These are phyloP conservation scores for Candida odintsovae DNA, from an alignment of 805 yeast species.

Conservation along the genomic window DNA sequence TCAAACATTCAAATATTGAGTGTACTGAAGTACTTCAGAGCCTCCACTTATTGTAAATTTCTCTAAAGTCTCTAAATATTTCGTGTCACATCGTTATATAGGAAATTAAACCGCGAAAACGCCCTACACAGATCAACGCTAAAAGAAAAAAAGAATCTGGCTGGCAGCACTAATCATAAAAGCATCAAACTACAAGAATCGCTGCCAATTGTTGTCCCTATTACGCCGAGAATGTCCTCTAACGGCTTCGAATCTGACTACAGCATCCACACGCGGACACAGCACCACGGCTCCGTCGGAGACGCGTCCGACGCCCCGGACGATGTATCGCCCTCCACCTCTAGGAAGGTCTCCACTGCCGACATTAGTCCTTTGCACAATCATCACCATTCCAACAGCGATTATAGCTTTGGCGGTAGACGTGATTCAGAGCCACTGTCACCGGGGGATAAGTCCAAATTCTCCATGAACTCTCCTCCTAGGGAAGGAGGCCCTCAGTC, in stretches of 20 bases:
- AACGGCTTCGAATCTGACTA: conserved; percentile 9
- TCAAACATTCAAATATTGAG: no score
- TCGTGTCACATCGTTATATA: no score
- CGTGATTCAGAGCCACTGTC: not conserved
- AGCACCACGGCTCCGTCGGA: not conserved
- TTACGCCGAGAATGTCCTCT: conserved; percentile 1
- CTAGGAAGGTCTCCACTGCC: conserved; percentile 23
- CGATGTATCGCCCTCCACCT: conserved; percentile 16
- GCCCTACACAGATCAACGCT: not conserved
- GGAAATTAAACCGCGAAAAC: not conserved
- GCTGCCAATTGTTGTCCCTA: no score
- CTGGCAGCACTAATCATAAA: not conserved
- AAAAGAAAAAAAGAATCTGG: not conserved
- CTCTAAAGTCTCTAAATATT: no score
- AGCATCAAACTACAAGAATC: not conserved
- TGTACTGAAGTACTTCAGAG: no score
- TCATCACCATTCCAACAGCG: not conserved
- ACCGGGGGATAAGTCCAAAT: not conserved
- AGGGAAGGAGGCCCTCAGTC: conserved; percentile 10
- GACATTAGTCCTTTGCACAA: conserved; percentile 5
- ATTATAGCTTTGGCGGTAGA: not conserved
- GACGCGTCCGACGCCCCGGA: conserved; percentile 8
- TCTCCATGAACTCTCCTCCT: no score
- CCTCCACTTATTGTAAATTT: no score
- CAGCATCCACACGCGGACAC: not conserved